Base-by-base conservation (phyloP, 345 rosid species). In the Hibiscus tridactylites region DNA sequence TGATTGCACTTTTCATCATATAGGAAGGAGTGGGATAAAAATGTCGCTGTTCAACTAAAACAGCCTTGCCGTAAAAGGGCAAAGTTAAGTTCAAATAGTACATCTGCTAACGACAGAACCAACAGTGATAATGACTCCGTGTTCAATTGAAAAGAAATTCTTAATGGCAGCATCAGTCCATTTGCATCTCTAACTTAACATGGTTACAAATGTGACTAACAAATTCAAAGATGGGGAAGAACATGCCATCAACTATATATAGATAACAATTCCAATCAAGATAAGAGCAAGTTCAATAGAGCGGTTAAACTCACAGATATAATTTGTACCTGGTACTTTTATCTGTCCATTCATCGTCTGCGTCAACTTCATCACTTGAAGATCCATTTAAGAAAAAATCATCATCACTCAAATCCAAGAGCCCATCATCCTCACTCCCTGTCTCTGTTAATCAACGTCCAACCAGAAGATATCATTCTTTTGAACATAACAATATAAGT, bases 381-480 rank as follows among this genome's bases (percentile, higher is more conserved):
- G 88, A 89, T 83, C 97, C 97, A 80, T 79, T 68, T 59, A 90
- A 76, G 78, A 95, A 95, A 84, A 92, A 92, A 80, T 92, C 97
- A 81, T 95, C 99, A 72, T 95, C 99, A 77, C 96, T 95, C 81
- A 89, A 79, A 81, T 92, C 98, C 79, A 92, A 82, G 77, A 85
- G 88, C 61, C 98, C 97, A 81, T 95, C 99, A 77, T 92, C 99
- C 83, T 95, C 99, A 73, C 99, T 95, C 67, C 98, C 99, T 2
- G 99, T 95, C 86, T 95, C 99, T 95, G 91, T 72, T 56, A 70
- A 42, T 21, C 29, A 61, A 44, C 37, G 53, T 9, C 13, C 29
- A 71, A 75, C 60, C 29, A 71, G 39, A 81, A 42, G 64, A 71
- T 35, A 46, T 24, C 11, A 70, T 28, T 52, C 64, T 33, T 3